Evolutionary conservation across 2,329 filamentous ascomycete genomes (phyloP), one percentile per base, ranked within the genome.

Genomic region (Penicillium sp.): DNA sequence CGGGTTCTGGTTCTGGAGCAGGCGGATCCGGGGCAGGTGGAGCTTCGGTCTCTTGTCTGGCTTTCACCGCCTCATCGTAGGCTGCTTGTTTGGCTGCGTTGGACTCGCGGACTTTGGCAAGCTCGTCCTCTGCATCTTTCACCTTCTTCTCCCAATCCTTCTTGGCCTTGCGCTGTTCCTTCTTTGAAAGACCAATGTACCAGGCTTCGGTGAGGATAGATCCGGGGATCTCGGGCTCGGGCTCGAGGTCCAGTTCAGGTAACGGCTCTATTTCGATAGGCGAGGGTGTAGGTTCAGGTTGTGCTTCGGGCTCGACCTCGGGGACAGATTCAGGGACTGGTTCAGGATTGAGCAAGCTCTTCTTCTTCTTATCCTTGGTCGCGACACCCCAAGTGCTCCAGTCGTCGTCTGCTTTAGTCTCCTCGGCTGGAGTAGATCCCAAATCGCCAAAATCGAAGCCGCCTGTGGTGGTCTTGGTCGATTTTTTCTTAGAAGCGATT

Each of bases 381-480:
- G 65, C 28, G 55, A 25, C 38, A 38, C 59, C 68, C 69, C 69
- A 71, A 22, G 55, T 48, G 42, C 61, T 63, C 71, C 70, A 72
- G 46, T 68, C 66, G 14, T 73, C 70, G 3, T 63, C 65, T 30
- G 38, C 38, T 25, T 54, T 43, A 2, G 26, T 19, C n/a, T 22
- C 26, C 19, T 74, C 75, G 22, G 79, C 52, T 80, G 82, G 60
- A 13, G 66, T 57, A 19, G 67, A 56, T 73, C 80, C 71, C 69
- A 80, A 67, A 66, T 79, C 72, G 60, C 77, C 75, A 69, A 82
- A 80, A 56, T 80, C 79, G 54, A 82, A 81, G 0, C 71, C 73
- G 25, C 72, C 72, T 14, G 73, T 60, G 25, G 65, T 73, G 11
- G 58, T 55, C 43, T 76, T 77, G 43, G 75, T 73, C 51, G 76